Evolutionary conservation across 768 basidiomycete species (phyloP).

Genomic region (Macrolepiota albuminosa): DNA sequence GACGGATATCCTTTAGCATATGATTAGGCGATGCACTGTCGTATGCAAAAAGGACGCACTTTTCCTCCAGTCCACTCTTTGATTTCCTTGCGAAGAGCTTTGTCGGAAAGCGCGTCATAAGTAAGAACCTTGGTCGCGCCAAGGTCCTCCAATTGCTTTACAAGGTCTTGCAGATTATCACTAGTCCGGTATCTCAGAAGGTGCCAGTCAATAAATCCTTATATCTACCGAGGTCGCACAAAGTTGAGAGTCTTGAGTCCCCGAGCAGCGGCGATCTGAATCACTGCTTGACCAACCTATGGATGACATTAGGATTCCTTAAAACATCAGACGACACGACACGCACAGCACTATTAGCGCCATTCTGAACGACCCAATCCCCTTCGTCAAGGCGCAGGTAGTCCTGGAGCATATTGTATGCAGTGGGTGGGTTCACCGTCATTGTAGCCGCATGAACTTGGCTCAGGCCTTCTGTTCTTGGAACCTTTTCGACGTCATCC

Average conservation of each 20-base stretch:
- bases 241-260: slow-evolving; percentile 80
- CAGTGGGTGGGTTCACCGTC: slow-evolving; percentile 81
- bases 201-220: slow-evolving; percentile 7
- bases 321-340: not conserved
- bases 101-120: slow-evolving; percentile 68
- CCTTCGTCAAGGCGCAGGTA: slow-evolving; percentile 60
- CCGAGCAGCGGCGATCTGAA: slow-evolving; percentile 73
- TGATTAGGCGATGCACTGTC: not conserved
- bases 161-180: slow-evolving; percentile 47
- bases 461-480: slow-evolving; percentile 38
- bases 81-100: slow-evolving; percentile 44
- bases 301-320: slow-evolving; percentile 5
- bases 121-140: slow-evolving; percentile 78
- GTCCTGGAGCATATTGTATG: slow-evolving; percentile 75
- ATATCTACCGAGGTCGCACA: slow-evolving; percentile 58
- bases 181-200: slow-evolving; percentile 27
- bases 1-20: slow-evolving; percentile 32
- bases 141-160: slow-evolving; percentile 45
- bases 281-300: slow-evolving; percentile 80
- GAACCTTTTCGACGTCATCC: slow-evolving; percentile 60
- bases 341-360: slow-evolving; percentile 77
- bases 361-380: slow-evolving; percentile 85
- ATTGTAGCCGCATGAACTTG: slow-evolving; percentile 73
- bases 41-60: slow-evolving; percentile 28
- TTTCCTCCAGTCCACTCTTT: slow-evolving; percentile 63